Base-by-base conservation (phyloP, 2,329 filamentous ascomycete species). In the Myriangium duriaei region DNA sequence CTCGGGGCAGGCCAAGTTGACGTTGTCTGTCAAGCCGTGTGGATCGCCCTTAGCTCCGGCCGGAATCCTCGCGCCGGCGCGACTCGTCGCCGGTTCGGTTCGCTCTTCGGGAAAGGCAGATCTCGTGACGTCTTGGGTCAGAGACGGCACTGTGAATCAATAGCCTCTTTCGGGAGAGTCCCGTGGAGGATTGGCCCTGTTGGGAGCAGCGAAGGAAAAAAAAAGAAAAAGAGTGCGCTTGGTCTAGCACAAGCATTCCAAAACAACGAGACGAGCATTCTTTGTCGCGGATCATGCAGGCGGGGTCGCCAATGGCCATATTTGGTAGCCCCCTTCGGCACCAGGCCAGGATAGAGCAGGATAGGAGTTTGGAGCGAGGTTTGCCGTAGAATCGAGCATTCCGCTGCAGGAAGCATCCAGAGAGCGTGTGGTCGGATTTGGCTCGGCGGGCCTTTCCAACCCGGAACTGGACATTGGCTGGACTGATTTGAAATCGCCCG, bases 401-500 rank as follows among this genome's bases (percentile, higher is more conserved):
- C 13, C 13, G 12, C 36, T 39, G 36, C 36, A 39, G 36, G 36
- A 39, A 30, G 36, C 30, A 12, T 39, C 30, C 29, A 29, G 36
- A 14, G 15, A 21, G 29, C 28, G 17, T 12, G 30, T 19, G 29
- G 11, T n/a, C 21, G 21, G 21, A 28, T 30, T 18, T 15, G 30
- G 28, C 36, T 39, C 32, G 36, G 36, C 36, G 26, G 12, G 18
- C 7, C 4, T 6, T 10, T 15, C 11, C 32, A 33, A 21, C 36
- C 36, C 36, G 30, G n/a, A 39, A 39, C 28, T 13, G 19, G 30
- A 30, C 36, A 32, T 39, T 39, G 36, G 36, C 36, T 39, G 30
- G 30, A 32, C 36, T 32, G 29, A 39, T 39, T 39, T 39, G 36
- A 39, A 39, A 39, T 39, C 30, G 36, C 12, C 7, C 30, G 36